Base-by-base conservation (phyloP, 2,329 filamentous ascomycete genomes). In the Cladophialophora psammophila region DNA sequence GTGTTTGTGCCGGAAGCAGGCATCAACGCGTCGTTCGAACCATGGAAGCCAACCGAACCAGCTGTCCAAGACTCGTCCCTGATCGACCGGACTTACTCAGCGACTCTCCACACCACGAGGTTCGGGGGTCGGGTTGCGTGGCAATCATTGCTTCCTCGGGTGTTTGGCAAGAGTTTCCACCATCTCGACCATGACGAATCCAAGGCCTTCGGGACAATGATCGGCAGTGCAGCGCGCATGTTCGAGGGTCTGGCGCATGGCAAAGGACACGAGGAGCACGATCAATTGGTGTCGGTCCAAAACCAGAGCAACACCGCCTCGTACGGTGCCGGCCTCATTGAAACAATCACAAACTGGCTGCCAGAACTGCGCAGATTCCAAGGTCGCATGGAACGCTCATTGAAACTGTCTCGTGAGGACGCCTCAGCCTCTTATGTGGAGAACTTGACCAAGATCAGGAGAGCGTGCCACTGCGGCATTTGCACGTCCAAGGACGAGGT, bases 91-190 rank as follows among this genome's bases (percentile, higher is more conserved):
- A 63, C 62, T 0, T 71, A 70, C 57, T 65, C 66, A 40, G 56
- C 63, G 2, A 50, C 64, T 5, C 61, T 72, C 13, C 68, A 72
- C 56, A 60, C 66, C 26, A 61, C 69, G 18, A 66, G 69, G 2
- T 71, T 69, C 40, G 67, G 69, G n/a, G 70, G 71, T 8, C 61
- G 70, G 32, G 64, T 73, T 0, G 65, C 62, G 31, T 73, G 71
- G 71, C 59, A 70, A 38, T 69, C 70, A 18, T 63, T 73, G 18
- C 63, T 73, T 9, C 71, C 70, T 2, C 66, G 65, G 52, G 71
- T 73, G 1, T 73, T 73, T 50, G 71, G 71, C 45, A 67, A 68
- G 36, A 68, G 60, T 32, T 73, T 72, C 48, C 68, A 71, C 55
- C 65, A 64, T 20, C 54, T 73, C 13, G 71, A 73, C 31, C 71